Conservation (phyloP, 2,329 filamentous ascomycete genomes). For the Calonectria crousiana region DNA sequence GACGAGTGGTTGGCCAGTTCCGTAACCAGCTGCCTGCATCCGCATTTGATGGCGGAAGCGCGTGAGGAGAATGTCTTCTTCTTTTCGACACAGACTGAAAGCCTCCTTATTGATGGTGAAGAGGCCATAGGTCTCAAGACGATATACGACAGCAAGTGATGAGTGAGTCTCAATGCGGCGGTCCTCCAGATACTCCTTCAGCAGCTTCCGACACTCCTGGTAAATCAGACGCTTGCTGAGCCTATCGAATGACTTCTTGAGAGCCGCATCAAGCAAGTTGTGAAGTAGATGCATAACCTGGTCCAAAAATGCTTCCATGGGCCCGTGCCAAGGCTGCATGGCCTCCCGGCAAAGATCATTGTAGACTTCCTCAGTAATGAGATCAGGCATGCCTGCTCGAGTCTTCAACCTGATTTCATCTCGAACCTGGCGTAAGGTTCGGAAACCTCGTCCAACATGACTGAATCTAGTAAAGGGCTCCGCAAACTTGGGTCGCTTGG, state of each 20-base stretch:
- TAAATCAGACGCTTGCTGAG: conserved; percentile 64
- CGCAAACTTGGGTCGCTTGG: conserved; percentile 38
- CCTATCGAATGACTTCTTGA: conserved; percentile 60
- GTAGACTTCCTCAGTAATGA: conserved; percentile 71
- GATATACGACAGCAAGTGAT: conserved; percentile 59
- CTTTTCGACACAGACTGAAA: conserved; percentile 58
- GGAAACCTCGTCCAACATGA: conserved; percentile 54
- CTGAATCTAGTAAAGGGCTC: conserved; percentile 56
- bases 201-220: conserved; percentile 56
- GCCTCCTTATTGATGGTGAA: conserved; percentile 68
- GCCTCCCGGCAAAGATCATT: conserved; percentile 68
- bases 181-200: conserved; percentile 58
- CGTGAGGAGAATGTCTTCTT: conserved; percentile 60
- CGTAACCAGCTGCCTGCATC: conserved; percentile 55
- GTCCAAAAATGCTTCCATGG: conserved; percentile 62
- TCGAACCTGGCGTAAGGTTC: conserved; percentile 64
- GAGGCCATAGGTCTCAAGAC: conserved; percentile 66
- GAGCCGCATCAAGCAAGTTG: conserved; percentile 57
- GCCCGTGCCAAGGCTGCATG: conserved; percentile 68
- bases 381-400: conserved; percentile 68
- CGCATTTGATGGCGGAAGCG: conserved; percentile 64
- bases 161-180: conserved; percentile 51
- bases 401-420: conserved; percentile 66
- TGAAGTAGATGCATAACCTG: conserved; percentile 63
- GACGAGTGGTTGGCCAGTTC: conserved; percentile 43